phyloP scores from a whole-genome alignment of 2,329 filamentous ascomycete genomes.

The Calonectria montana region DNA sequence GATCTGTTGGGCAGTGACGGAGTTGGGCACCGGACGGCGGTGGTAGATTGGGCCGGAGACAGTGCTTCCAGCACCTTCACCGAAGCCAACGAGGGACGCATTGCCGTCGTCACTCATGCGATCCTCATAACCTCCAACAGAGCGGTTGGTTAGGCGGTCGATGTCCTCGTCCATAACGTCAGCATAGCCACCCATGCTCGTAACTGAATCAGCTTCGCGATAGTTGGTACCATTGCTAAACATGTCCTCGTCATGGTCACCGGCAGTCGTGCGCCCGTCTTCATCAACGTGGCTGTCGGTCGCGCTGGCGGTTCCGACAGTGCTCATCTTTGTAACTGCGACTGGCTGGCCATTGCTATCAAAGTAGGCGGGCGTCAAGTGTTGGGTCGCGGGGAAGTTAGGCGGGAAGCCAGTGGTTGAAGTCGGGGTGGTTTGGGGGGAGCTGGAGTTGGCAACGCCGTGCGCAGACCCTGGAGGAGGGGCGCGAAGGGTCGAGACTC shows the following conservation, averaged over 20 bases:
- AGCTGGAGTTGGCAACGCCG: conserved; percentile 52
- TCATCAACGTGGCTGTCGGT: conserved; percentile 78
- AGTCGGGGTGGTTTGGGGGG: conserved; percentile 63
- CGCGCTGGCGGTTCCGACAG: conserved; percentile 89
- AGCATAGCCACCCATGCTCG: conserved; percentile 59
- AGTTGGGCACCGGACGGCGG: conserved; percentile 58
- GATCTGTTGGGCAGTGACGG: conserved; percentile 49
- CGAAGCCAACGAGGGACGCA: conserved; percentile 89
- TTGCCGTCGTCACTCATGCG: conserved; percentile 88
- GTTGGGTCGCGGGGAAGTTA: conserved; percentile 51
- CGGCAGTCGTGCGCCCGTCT: conserved; percentile 62
- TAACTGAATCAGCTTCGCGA: conserved; percentile 68
- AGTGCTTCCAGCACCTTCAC: conserved; percentile 89
- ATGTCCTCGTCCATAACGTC: conserved; percentile 67
- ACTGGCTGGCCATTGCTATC: conserved; percentile 78
- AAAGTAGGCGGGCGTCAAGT: conserved; percentile 78
- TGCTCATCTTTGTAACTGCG: conserved; percentile 82
- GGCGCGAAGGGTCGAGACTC: conserved; percentile 80
- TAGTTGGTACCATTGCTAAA: conserved; percentile 75
- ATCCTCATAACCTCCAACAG: conserved; percentile 67
- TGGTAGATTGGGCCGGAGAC: conserved; percentile 82
- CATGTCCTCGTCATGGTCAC: conserved; percentile 73
- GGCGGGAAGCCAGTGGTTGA: conserved; percentile 58
- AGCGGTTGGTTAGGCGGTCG: conserved; percentile 57
- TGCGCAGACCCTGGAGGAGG: conserved; percentile 48